phyloP scores from a whole-genome alignment of 2,329 filamentous ascomycete genomes.

The Verticillium klebahnii region DNA sequence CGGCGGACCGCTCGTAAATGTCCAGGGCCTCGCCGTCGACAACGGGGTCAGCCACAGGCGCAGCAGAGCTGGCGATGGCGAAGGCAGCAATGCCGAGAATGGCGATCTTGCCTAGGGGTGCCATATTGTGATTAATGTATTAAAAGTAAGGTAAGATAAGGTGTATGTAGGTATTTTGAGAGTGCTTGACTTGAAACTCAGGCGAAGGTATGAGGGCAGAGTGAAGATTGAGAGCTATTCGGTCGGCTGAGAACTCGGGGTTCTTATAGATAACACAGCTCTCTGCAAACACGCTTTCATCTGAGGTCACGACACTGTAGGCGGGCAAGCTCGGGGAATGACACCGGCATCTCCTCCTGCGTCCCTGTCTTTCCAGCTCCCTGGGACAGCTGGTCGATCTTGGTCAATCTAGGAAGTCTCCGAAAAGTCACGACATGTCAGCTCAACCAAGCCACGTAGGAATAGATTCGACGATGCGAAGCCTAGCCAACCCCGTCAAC shows the following conservation, averaged over 20 bases:
- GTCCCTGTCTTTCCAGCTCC: not conserved
- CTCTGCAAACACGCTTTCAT: not conserved
- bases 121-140: not conserved
- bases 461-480: not conserved
- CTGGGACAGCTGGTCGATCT: not conserved
- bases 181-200: not conserved
- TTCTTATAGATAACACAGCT: not conserved
- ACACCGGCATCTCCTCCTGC: too few relatives aligned
- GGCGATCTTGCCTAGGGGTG: not conserved
- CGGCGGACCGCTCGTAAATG: not conserved
- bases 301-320: not conserved
- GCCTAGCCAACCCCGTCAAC: too few relatives aligned
- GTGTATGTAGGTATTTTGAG: not conserved
- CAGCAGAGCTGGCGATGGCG: not conserved
- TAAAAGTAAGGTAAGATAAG: not conserved
- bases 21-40: not conserved
- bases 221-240: not conserved
- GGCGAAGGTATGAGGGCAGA: not conserved
- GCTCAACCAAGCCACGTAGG: not conserved
- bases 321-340: not conserved
- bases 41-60: not conserved
- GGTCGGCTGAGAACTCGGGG: not conserved
- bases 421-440: not conserved
- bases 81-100: not conserved
- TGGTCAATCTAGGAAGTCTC: not conserved